Percentiles rank a stretch among this genome's conserved stretches.
Conservation (phyloP, 2,329 filamentous ascomycete genomes). For the Leptoxyphium fumago region DNA sequence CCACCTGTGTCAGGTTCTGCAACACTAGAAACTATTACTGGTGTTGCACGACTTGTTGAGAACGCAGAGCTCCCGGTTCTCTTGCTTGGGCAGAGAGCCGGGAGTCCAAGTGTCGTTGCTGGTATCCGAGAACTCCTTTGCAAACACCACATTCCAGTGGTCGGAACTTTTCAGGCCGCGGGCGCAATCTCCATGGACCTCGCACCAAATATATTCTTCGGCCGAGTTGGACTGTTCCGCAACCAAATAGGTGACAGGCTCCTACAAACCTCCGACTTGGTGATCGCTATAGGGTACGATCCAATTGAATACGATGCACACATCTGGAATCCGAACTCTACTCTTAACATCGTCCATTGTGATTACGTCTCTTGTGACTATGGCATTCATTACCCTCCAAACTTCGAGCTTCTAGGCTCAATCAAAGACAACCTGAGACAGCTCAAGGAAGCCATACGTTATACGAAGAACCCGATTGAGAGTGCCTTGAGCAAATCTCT, state of each 20-base stretch:
- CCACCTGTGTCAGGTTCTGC: slow-evolving; percentile 29
- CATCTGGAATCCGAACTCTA: slow-evolving; percentile 28
- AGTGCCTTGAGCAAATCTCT: slow-evolving; percentile 22
- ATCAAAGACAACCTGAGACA: slow-evolving; percentile 27
- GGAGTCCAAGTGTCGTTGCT: slow-evolving; percentile 25
- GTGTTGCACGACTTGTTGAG: slow-evolving; percentile 21
- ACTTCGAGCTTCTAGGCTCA: slow-evolving; percentile 30
- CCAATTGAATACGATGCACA: slow-evolving; percentile 34
- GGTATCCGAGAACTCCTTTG: slow-evolving; percentile 28
- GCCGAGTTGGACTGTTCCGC: slow-evolving; percentile 33
- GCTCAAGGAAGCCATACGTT: slow-evolving; percentile 19
- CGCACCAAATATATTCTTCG: slow-evolving; percentile 30
- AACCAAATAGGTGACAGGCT: slow-evolving; percentile 35
- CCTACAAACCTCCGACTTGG: slow-evolving; percentile 28
- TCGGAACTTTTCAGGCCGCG: slow-evolving; percentile 37
- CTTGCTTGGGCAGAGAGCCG: slow-evolving; percentile 32
- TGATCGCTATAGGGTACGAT: slow-evolving; percentile 34
- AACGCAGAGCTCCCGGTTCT: slow-evolving; percentile 26
- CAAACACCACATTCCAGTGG: slow-evolving; percentile 29
- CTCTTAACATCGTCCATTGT: slow-evolving; percentile 28
- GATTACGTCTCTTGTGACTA: slow-evolving; percentile 29
- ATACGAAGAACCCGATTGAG: slow-evolving; percentile 22
- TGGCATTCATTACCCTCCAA: slow-evolving; percentile 27
- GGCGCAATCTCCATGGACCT: slow-evolving; percentile 31
- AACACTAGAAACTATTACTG: slow-evolving; percentile 16